Conservation (phyloP, 306 rosid species). For the Gynostemma pentaphyllum region DNA sequence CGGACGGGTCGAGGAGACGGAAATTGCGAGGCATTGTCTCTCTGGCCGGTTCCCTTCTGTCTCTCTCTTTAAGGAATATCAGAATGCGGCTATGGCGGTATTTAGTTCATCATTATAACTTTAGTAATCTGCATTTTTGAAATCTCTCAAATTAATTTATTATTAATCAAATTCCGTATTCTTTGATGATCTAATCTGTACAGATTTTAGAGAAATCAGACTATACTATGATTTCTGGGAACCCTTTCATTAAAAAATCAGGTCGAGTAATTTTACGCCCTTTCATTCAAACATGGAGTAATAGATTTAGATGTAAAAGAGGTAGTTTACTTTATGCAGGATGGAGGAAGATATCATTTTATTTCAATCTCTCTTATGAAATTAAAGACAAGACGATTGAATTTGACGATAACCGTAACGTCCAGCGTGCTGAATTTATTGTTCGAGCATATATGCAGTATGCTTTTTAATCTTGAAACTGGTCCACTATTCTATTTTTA, state of each 20-base stretch:
- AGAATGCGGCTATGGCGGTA: slow-evolving; percentile 94
- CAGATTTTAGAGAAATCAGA: slow-evolving; percentile 86
- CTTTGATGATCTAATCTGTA: slow-evolving; percentile 14
- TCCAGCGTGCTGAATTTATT: slow-evolving; percentile 83
- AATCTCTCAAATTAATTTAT: neutral
- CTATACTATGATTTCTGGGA: slow-evolving; percentile 58
- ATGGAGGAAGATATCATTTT: slow-evolving; percentile 96
- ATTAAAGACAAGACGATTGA: slow-evolving; percentile 81
- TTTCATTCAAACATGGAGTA: neutral
- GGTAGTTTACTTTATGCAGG: slow-evolving; percentile 30
- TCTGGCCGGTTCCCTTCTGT: slow-evolving; percentile 74
- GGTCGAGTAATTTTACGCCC: slow-evolving; percentile 25
- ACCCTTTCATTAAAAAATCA: slow-evolving; percentile 72
- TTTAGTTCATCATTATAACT: neutral
- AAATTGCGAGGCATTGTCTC: slow-evolving; percentile 36
- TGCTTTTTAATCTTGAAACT: slow-evolving; percentile 22
- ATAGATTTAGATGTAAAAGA: neutral
- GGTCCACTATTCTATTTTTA: neutral
- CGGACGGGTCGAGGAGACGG: slow-evolving; percentile 29
- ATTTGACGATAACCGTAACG: slow-evolving; percentile 74
- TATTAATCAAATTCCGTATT: slow-evolving; percentile 8
- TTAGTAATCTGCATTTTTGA: neutral
- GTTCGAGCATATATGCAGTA: slow-evolving; percentile 95
- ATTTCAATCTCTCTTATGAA: slow-evolving; percentile 86
- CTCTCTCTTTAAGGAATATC: slow-evolving; percentile 83